A percentile compares a stretch with the other conserved stretches of the same genome.
Evolutionary conservation across 176 grass and related monocot species (phyloP).

Genomic region (Avena sativa): DNA sequence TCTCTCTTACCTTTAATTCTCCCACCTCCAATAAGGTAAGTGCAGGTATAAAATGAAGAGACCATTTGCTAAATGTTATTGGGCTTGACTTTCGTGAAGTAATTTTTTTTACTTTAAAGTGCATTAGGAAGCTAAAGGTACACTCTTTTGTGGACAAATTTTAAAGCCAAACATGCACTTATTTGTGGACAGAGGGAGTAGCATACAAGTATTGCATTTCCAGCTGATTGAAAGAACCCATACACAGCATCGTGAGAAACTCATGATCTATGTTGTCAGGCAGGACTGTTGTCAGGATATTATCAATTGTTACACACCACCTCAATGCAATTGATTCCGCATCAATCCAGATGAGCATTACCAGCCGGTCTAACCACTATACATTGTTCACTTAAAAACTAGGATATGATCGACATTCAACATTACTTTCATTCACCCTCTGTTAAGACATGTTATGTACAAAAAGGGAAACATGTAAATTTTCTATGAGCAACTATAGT

Average conservation of each 20-base stretch:
- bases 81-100: too few relatives aligned
- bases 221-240: not conserved
- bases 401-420: not conserved
- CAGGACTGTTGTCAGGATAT: not conserved
- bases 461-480: conserved; percentile 28
- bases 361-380: not conserved
- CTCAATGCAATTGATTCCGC: not conserved
- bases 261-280: too few relatives aligned
- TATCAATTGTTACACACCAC: not conserved
- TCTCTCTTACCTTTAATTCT: too few relatives aligned
- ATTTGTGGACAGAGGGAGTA: not conserved
- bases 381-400: not conserved
- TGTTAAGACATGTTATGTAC: conserved; percentile 30
- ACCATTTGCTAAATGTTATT: too few relatives aligned
- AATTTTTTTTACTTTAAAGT: too few relatives aligned
- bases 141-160: too few relatives aligned
- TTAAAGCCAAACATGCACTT: too few relatives aligned
- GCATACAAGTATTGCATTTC: not conserved
- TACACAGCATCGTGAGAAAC: not conserved
- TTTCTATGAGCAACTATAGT: conserved; percentile 36
- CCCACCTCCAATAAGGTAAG: too few relatives aligned
- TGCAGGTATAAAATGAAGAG: too few relatives aligned
- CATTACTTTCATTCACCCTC: conserved; percentile 30
- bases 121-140: too few relatives aligned
- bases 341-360: not conserved